These are phyloP conservation scores for Hortiboletus flavorubellus DNA, from an alignment of 768 basidiomycete genomes.

Conservation along the genomic window DNA sequence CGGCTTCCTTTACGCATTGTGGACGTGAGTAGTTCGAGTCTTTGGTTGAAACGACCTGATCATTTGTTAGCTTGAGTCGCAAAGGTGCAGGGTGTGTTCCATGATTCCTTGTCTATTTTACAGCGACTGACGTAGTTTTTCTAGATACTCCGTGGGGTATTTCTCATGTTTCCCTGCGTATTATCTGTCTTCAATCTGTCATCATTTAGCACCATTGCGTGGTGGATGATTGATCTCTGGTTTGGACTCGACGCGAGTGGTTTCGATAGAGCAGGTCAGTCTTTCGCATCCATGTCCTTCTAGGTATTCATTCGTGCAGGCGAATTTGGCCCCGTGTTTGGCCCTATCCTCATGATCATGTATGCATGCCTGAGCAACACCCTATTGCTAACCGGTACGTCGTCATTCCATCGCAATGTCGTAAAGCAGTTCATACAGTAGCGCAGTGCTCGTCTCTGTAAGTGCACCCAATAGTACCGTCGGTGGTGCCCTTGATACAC, in stretches of 20 bases:
- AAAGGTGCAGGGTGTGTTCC: conserved; percentile 52
- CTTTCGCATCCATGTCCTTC: not conserved
- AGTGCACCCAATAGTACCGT: conserved; percentile 23
- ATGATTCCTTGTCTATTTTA: not conserved
- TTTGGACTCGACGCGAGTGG: conserved; percentile 95
- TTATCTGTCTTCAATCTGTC: not conserved
- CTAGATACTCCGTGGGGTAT: conserved; percentile 36
- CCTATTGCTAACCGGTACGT: conserved; percentile 79
- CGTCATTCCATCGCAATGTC: conserved; percentile 5
- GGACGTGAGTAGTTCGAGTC: conserved; percentile 63
- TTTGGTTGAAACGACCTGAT: conserved; percentile 7
- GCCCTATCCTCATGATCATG: conserved; percentile 85
- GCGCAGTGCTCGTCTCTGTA: conserved; percentile 76
- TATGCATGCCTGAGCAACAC: conserved; percentile 95
- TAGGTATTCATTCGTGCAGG: conserved; percentile 35
- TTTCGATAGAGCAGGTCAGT: conserved; percentile 77
- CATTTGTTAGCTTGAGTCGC: conserved; percentile 50
- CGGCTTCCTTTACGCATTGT: conserved; percentile 90
- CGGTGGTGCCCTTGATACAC: not conserved
- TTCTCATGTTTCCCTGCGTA: not conserved
- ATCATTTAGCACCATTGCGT: conserved; percentile 58
- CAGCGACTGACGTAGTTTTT: conserved; percentile 15
- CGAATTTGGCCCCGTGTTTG: conserved; percentile 82
- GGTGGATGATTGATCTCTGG: conserved; percentile 94
- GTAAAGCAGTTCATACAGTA: conserved; percentile 5